A percentile compares a stretch with the other conserved stretches of the same genome.
phyloP scores from a whole-genome alignment of 2,329 filamentous ascomycete genomes.

The Elsinoe arachidis region DNA sequence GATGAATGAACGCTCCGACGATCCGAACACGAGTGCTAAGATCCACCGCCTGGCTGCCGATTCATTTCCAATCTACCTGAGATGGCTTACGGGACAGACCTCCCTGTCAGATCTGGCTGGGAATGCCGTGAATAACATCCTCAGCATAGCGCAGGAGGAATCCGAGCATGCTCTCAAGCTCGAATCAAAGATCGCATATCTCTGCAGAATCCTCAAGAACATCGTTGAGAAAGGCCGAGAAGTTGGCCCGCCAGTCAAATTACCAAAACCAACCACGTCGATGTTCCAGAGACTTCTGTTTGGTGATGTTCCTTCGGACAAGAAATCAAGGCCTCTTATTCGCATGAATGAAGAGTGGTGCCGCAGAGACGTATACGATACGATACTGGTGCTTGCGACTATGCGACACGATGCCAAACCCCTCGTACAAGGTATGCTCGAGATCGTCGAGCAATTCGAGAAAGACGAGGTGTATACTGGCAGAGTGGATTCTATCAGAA shows the following conservation, averaged over 20 bases:
- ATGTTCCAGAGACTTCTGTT: conserved; percentile 1
- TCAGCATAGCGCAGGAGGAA: background rate
- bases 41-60: background rate
- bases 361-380: background rate
- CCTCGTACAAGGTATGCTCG: background rate
- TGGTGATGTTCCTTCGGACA: background rate
- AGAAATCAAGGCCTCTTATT: background rate
- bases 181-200: background rate
- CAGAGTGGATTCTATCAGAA: conserved; percentile 1
- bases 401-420: background rate
- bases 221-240: background rate
- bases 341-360: background rate
- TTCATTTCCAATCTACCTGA: background rate
- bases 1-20: background rate
- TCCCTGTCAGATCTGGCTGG: background rate
- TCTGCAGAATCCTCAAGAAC: background rate
- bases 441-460: background rate
- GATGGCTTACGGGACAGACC: background rate
- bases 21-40: background rate
- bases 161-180: background rate
- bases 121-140: background rate
- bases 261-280: background rate
- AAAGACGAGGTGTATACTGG: background rate
- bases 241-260: background rate
- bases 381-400: background rate